Conservation (phyloP, 116 monocot species). For the Phalaenopsis hybrid region DNA sequence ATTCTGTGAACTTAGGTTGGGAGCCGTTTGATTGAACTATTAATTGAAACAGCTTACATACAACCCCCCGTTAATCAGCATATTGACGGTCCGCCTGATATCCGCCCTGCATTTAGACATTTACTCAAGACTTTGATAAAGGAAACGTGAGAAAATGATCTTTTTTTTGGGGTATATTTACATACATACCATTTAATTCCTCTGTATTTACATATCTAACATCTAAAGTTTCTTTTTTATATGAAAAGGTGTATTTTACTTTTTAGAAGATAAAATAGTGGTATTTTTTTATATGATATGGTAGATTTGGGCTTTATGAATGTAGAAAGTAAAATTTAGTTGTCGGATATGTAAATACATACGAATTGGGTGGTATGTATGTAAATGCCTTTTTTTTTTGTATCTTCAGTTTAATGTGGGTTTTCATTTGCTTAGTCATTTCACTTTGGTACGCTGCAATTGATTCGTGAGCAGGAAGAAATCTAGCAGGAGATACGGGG, state of each 20-base stretch:
- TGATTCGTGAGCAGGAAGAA: conserved; percentile 31
- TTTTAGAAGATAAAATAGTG: too few species aligned
- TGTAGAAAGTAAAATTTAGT: too few species aligned
- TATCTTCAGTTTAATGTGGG: not conserved
- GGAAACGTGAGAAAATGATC: conserved; percentile 35
- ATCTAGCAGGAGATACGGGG: conserved; percentile 57
- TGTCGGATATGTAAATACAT: too few species aligned
- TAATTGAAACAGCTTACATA: conserved; percentile 87
- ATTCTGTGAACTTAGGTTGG: conserved; percentile 61
- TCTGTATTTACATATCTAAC: too few species aligned
- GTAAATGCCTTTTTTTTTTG: not conserved
- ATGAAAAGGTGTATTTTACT: too few species aligned
- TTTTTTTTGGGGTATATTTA: too few species aligned
- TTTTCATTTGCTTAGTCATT: not conserved
- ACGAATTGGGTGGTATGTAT: too few species aligned
- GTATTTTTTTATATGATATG: too few species aligned
- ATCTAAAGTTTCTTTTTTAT: too few species aligned
- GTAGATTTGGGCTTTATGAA: too few species aligned
- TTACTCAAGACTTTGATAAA: conserved; percentile 29
- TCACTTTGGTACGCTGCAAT: not conserved
- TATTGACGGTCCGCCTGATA: conserved; percentile 68
- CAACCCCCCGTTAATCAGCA: conserved; percentile 86
- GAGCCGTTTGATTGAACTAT: conserved; percentile 82
- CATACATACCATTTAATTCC: too few species aligned
- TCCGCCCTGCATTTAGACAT: conserved; percentile 89